Evolutionary conservation across 2,329 filamentous ascomycete genomes (phyloP).

Genomic region (Botrytis deweyae): DNA sequence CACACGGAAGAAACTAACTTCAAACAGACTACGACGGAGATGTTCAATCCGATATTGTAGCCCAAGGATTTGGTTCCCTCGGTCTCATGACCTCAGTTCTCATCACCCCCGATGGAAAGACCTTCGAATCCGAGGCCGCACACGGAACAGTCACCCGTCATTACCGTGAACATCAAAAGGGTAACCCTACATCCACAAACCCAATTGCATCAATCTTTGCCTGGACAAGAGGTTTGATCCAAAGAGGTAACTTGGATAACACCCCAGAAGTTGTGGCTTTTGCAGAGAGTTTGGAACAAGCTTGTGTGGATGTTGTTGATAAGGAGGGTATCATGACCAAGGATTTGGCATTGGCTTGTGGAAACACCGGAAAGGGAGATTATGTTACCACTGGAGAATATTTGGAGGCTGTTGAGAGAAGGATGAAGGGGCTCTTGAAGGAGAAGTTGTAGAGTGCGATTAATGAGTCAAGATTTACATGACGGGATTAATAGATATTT

Average conservation of each 20-base stretch:
- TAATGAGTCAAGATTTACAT: neutral
- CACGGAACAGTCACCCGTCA: slow-evolving; percentile 98
- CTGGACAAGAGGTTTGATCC: slow-evolving; percentile 91
- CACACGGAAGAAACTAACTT: slow-evolving; percentile 17
- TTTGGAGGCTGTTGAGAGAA: slow-evolving; percentile 85
- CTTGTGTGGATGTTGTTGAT: slow-evolving; percentile 92
- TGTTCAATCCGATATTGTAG: slow-evolving; percentile 97
- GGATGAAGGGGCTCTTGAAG: slow-evolving; percentile 78
- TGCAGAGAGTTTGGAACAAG: slow-evolving; percentile 86
- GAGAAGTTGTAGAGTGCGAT: slow-evolving; percentile 60
- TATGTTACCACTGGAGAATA: slow-evolving; percentile 95
- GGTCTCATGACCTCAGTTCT: slow-evolving; percentile 98
- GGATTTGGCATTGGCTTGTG: slow-evolving; percentile 92
- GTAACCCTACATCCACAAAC: slow-evolving; percentile 95
- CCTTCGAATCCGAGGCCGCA: slow-evolving; percentile 95
- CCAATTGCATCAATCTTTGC: slow-evolving; percentile 98
- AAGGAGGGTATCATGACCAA: slow-evolving; percentile 98
- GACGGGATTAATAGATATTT: neutral
- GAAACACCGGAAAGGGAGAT: slow-evolving; percentile 77
- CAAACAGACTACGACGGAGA: slow-evolving; percentile 91
- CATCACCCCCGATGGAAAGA: slow-evolving; percentile 94
- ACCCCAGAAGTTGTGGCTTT: slow-evolving; percentile 92
- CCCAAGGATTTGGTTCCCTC: slow-evolving; percentile 95
- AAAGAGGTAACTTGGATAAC: slow-evolving; percentile 88
- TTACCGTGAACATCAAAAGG: slow-evolving; percentile 99